Conservation (phyloP, 1,284 basidiomycete genomes). For the Fomes fomentarius region DNA sequence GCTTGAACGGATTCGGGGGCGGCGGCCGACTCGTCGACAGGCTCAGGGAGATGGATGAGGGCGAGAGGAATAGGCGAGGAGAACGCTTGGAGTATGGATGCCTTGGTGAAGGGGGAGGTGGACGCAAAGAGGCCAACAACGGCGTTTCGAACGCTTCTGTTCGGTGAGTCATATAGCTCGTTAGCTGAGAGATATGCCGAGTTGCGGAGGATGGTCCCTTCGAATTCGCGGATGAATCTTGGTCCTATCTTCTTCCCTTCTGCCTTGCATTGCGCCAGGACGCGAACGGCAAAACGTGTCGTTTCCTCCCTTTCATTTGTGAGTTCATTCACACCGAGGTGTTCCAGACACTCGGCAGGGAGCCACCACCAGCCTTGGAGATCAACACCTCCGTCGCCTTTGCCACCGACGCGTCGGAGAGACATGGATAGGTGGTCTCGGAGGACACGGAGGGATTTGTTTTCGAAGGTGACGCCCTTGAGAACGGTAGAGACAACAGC, state of each 20-base stretch:
- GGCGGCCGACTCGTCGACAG: background rate
- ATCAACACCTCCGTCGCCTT: conserved; percentile 85
- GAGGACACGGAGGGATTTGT: conserved; percentile 65
- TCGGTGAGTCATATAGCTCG: background rate
- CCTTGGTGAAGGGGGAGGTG: conserved; percentile 73
- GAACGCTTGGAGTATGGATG: conserved; percentile 67
- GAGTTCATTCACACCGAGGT: background rate
- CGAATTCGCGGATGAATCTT: conserved; percentile 83
- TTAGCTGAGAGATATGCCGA: conserved; percentile 29
- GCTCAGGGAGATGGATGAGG: conserved; percentile 72
- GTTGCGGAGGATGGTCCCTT: conserved; percentile 71
- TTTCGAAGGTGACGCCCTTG: conserved; percentile 78
- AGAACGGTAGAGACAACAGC: conserved; percentile 46
- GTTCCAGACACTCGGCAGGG: conserved; percentile 39
- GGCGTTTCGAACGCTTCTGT: conserved; percentile 29
- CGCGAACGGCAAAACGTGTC: conserved; percentile 54
- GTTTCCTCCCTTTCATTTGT: background rate
- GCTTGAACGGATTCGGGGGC: background rate
- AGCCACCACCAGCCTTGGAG: conserved; percentile 94
- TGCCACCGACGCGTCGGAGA: conserved; percentile 77
- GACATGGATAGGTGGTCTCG: conserved; percentile 77
- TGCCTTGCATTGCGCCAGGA: conserved; percentile 92
- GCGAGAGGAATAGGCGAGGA: conserved; percentile 77
- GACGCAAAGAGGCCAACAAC: conserved; percentile 77
- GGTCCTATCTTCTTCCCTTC: conserved; percentile 81